A percentile compares a stretch with the other conserved stretches of the same genome.
Evolutionary conservation across 306 rosid species (phyloP).

Genomic region (Pterocarpus santalinus): DNA sequence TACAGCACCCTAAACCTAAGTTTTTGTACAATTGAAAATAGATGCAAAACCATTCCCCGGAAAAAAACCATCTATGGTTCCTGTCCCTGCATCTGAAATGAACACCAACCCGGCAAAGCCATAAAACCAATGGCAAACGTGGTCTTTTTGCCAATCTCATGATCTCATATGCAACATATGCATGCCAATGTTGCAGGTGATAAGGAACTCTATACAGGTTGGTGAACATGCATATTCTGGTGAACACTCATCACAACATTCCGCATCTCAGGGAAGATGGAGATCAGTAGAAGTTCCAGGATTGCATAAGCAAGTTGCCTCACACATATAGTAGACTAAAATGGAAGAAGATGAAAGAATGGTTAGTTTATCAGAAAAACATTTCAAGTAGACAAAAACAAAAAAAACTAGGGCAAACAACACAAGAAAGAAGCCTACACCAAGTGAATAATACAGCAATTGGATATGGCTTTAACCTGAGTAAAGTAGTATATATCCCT

Average conservation of each 20-base stretch:
- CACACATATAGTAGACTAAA: constrained; percentile 78
- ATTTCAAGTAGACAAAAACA: neutral
- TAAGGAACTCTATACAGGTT: constrained; percentile 55
- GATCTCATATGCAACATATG: constrained; percentile 36
- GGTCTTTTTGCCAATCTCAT: constrained; percentile 40
- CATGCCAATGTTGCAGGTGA: constrained; percentile 29
- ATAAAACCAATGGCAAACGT: constrained; percentile 30
- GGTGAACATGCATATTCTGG: constrained; percentile 53
- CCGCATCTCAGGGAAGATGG: constrained; percentile 90
- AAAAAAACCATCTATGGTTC: constrained; percentile 9
- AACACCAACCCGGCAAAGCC: neutral
- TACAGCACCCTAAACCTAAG: constrained; percentile 61
- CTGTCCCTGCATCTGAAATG: neutral
- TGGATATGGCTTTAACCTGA: constrained; percentile 67
- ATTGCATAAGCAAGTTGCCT: constrained; percentile 87
- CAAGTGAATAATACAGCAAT: constrained; percentile 30
- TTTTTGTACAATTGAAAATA: constrained; percentile 41
- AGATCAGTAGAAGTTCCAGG: constrained; percentile 74
- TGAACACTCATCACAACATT: constrained; percentile 72
- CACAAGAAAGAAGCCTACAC: constrained; percentile 5
- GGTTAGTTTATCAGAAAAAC: constrained; percentile 35
- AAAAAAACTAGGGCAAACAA: neutral
- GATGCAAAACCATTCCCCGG: constrained; percentile 33
- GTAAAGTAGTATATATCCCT: constrained; percentile 90
- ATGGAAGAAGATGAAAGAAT: constrained; percentile 19